These are phyloP conservation scores for Nicotiana rustica DNA, from an alignment of 305 asterid species.

Conservation along the genomic window DNA sequence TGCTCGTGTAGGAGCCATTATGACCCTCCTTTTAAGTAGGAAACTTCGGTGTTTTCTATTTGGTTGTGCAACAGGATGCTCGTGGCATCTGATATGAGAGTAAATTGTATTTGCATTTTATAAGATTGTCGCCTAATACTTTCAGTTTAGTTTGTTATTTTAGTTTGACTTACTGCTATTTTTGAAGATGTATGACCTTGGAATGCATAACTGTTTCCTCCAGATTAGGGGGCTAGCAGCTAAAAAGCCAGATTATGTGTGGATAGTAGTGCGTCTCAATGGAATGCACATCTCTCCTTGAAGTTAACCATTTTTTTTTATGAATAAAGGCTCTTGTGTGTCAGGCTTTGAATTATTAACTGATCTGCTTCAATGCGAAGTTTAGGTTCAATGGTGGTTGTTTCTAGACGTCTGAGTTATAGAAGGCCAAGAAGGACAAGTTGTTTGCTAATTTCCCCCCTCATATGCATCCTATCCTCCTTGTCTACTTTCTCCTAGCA, in stretches of 20 bases:
- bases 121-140: not conserved
- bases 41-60: not conserved
- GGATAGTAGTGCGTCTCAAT: not conserved
- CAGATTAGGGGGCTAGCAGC: not conserved
- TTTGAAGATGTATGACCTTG: not conserved
- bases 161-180: not conserved
- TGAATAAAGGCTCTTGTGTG: not conserved
- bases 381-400: conserved; percentile 25
- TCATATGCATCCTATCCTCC: not conserved
- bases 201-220: not conserved
- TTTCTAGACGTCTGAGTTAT: not conserved
- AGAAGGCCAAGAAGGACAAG: not conserved
- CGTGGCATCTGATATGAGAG: conserved; percentile 21
- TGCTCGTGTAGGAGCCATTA: not conserved
- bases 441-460: not conserved
- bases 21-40: conserved; percentile 11
- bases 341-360: not conserved
- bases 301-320: not conserved
- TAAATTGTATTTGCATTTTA: not conserved
- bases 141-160: not conserved
- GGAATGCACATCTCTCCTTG: not conserved
- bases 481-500: not conserved
- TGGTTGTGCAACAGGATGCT: not conserved
- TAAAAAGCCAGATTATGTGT: not conserved
- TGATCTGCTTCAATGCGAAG: not conserved